Conservation (phyloP, 768 basidiomycete species). For the Pholiota molesta region DNA sequence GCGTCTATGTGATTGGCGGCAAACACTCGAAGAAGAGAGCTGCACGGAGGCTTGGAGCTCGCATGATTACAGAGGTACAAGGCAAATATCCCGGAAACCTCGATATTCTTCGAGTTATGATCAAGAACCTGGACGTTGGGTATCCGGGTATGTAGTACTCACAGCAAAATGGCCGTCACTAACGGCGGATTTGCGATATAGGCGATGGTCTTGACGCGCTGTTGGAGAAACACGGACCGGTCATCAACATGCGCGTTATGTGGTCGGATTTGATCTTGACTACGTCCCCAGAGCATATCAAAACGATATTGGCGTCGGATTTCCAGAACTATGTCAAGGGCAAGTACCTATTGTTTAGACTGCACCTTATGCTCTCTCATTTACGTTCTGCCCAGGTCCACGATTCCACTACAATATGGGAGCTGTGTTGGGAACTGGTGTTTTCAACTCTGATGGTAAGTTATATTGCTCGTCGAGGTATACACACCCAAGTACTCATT, state of each 20-base stretch:
- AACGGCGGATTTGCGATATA: conserved; percentile 20
- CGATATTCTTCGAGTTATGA: conserved; percentile 41
- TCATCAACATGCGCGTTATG: conserved; percentile 47
- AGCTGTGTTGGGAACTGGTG: conserved; percentile 60
- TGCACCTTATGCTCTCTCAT: not conserved
- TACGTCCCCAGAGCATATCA: conserved; percentile 55
- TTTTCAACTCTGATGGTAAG: conserved; percentile 71
- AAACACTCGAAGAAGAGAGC: conserved; percentile 34
- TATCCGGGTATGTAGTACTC: conserved; percentile 47
- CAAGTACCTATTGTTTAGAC: conserved; percentile 16
- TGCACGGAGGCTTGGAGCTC: conserved; percentile 50
- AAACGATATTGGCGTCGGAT: conserved; percentile 57
- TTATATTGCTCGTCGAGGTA: not conserved
- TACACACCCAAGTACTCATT: not conserved
- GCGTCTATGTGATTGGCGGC: conserved; percentile 31
- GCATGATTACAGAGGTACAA: conserved; percentile 37
- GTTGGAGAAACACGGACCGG: conserved; percentile 40
- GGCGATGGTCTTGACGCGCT: conserved; percentile 45
- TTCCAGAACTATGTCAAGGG: conserved; percentile 66
- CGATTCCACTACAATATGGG: conserved; percentile 46
- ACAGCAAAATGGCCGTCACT: not conserved
- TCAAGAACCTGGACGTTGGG: conserved; percentile 41
- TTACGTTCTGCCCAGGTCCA: conserved; percentile 32
- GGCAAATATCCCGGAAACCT: conserved; percentile 49
- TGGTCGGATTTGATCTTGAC: conserved; percentile 52